Evolutionary conservation across 805 yeast species (phyloP).

Genomic region (Candida nonsorbophila): DNA sequence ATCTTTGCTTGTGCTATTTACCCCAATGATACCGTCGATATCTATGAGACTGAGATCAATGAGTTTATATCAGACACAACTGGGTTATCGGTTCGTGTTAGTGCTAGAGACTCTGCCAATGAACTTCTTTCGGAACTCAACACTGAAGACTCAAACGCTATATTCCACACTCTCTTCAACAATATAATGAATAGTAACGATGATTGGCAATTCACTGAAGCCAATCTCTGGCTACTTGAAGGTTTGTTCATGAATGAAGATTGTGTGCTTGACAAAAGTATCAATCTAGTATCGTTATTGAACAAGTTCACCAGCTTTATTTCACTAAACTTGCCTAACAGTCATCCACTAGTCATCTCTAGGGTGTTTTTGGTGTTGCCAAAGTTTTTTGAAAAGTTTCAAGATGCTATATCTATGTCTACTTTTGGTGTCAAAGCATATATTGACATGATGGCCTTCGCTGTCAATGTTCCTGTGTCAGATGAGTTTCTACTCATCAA

Average conservation of each 20-base stretch:
- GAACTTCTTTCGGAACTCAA: conserved; percentile 52
- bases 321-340: conserved; percentile 2
- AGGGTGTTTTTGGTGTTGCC: conserved; percentile 53
- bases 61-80: conserved; percentile 67
- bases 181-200: neutral
- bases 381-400: conserved; percentile 50
- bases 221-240: conserved; percentile 35
- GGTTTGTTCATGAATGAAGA: conserved; percentile 40
- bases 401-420: conserved; percentile 18
- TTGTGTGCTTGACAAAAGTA: conserved; percentile 12
- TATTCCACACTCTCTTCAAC: conserved; percentile 10
- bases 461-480: conserved; percentile 8
- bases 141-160: conserved; percentile 27
- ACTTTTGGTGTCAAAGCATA: conserved; percentile 24
- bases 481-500: conserved; percentile 14
- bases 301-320: conserved; percentile 10
- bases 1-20: conserved; percentile 36
- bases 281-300: conserved; percentile 16
- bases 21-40: conserved; percentile 37
- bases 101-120: conserved; percentile 56
- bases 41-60: conserved; percentile 61
- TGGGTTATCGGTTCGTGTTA: conserved; percentile 51
- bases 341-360: conserved; percentile 34
- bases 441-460: conserved; percentile 20
- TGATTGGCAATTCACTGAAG: conserved; percentile 33